Conservation (phyloP, 1,284 basidiomycete species). For the Marasmius oreades region DNA sequence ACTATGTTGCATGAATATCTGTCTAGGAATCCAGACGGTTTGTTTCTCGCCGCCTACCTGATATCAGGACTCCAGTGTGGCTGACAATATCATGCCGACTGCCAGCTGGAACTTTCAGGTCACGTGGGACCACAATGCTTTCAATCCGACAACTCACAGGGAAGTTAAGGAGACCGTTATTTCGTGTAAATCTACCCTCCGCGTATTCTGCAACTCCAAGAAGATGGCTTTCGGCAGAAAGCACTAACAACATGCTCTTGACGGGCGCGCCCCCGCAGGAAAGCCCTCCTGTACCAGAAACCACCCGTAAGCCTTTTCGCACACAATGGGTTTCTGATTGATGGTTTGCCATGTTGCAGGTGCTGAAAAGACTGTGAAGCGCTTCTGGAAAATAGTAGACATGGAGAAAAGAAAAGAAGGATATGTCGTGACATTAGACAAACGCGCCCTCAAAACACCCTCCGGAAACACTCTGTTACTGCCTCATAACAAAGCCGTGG, state of each 20-base stretch:
- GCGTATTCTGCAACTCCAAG: too few species aligned
- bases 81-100: too few species aligned
- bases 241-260: neutral
- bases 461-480: constrained; percentile 72
- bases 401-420: constrained; percentile 60
- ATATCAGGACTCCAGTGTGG: too few species aligned
- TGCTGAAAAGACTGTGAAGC: constrained; percentile 78
- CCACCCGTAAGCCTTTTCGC: constrained; percentile 44
- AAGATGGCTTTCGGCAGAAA: neutral
- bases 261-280: constrained; percentile 21
- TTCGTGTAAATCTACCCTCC: neutral
- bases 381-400: constrained; percentile 90
- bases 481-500: constrained; percentile 66
- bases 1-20: too few species aligned
- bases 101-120: too few species aligned
- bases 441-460: constrained; percentile 85
- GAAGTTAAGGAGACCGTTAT: neutral
- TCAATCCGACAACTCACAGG: neutral
- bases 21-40: too few species aligned
- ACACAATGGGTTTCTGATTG: neutral
- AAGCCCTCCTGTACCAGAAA: constrained; percentile 46
- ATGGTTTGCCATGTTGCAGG: constrained; percentile 41
- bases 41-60: too few species aligned
- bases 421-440: constrained; percentile 78
- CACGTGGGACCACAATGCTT: neutral